Base-by-base conservation (phyloP, 108 stramenopile genomes). In the Mayamaea pseudoterrestris region DNA sequence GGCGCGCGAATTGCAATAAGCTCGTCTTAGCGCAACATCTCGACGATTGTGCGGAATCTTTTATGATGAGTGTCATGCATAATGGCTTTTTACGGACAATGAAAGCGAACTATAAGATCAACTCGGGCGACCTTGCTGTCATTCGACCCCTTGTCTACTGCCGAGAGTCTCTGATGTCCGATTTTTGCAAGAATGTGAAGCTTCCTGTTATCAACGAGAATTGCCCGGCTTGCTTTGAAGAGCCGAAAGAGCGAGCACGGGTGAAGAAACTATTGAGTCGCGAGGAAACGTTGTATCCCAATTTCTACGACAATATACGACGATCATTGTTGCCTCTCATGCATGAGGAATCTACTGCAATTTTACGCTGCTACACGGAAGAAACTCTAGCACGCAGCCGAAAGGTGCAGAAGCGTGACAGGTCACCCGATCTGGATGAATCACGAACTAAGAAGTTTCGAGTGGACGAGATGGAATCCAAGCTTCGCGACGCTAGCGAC, bases 201-300 rank as follows among this genome's bases (percentile, higher is more conserved):
- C 65, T 98, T 3, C 96, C 95, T 3, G 70, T 99, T n/a, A 95
- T 99, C 27, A 97, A 97, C 57, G 98, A 99, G 51, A 99, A 99
- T 60, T 99, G 98, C 50, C 98, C 98, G 14, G 98, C 98, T 9
- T 99, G 98, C 65, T 99, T 99, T 57, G 95, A 97, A 61, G 92
- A 96, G 57, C 98, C 98, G 12, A 97, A 97, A 61, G 98, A 99
- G 62, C 65, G 98, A 35, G 92, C 91, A 23, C 75, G 98, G 22
- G 61, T 98, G 14, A 99, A 99, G 72, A 93, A 94, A 60, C 55
- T 96, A 29, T 63, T 94, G 16, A 68, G 72, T 2, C 66, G 89
- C 42, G 96, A 99, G 60, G 98, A 99, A 68, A 74, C 73, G 12
- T 41, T 85, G 34, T 85, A 83, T 35, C 83, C 88, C 37, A 78